Base-by-base conservation (phyloP, 495 filamentous ascomycete species). In the Rusavskia elegans region DNA sequence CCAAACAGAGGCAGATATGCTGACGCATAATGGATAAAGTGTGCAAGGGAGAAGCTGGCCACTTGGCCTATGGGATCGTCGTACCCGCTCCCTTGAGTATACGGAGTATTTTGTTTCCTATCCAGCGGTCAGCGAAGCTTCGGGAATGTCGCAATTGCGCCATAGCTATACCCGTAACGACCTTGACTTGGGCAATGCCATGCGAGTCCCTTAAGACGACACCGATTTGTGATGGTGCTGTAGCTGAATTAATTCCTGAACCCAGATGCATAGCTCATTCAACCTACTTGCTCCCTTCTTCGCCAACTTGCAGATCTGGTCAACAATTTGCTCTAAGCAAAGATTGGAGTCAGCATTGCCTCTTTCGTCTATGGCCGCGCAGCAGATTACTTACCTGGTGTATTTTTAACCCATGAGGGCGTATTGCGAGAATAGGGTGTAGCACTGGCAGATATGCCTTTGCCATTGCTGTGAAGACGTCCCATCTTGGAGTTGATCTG, bases 51-150 rank as follows among this genome's bases (percentile, higher is more conserved):
- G 9, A 35, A 35, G 32, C 13, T 11, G 6, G 32, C 6, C 8
- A 10, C 8, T 45, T 45, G 50, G 45, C 45, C 44, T 48, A 41
- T 25, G 5, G 4, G 21, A 23, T 29, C 36, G 37, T 36, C 84
- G 71, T 94, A 94, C 87, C 88, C 70, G 77, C 82, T 62, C 79
- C 82, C 82, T 95, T 96, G 62, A 98, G 79, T 77, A 97, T 97
- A 71, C 93, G 81, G 62, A 98, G 87, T 66, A 98, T 96, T 80
- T 96, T 95, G 83, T 98, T 98, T 70, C 92, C 92, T 90, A 8
- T 27, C 19, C 23, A 13, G 19, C 25, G 51, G 25, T 71, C 61
- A 69, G 62, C 51, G 23, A 46, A 10, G 19, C 46, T 29, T 40
- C 20, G 44, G 23, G 20, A 37, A 53, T 6, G 45, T 52, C 60